Evolutionary conservation across 2,329 filamentous ascomycete species (phyloP), one percentile per base, ranked within the genome.

Genomic region (Botryosphaeria dothidea): DNA sequence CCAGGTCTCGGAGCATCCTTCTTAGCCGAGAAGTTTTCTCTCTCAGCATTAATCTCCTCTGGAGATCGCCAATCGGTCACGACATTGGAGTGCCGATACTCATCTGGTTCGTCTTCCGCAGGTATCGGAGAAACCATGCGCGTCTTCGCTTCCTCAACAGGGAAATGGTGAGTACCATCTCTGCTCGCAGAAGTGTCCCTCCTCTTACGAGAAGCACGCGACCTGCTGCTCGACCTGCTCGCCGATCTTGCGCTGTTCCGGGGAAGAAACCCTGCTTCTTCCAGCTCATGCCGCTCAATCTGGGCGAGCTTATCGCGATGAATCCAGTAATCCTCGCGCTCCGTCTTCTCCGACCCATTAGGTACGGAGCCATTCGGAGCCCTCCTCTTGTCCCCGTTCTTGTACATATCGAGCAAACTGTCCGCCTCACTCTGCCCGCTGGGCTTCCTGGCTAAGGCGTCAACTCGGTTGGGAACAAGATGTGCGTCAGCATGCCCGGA

Each of bases 261-360:
- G n/a, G 64, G 64, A 38, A 72, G 71, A 82, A 93, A 88, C 31
- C 91, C 92, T 6, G 91, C 91, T 66, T 90, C 91, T 75, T 92
- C 90, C 67, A 95, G 83, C 78, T 95, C 92, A 72, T 89, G 85
- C 70, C 83, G 94, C 78, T 95, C 92, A 70, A 94, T 95, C 73
- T 86, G 87, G 63, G 90, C 91, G 67, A 95, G 80, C 78, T 94
- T 94, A 78, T 95, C 92, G 65, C 92, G 83, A 73, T 95, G 92
- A 71, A 95, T 94, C 92, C 92, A 95, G 76, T 92, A 60, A 5
- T 64, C 17, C 8, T 66, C n/a, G 17, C 38, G 46, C 60, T 52
- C 61, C 4, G 17, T 25, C 11, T 3, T 34, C 6, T 65, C 64
- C 21, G 25, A 23, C 7, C 48, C 60, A 23, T 56, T 34, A 25